phyloP scores from a whole-genome alignment of 495 filamentous ascomycete species.

The Gamarada debralockiae region DNA sequence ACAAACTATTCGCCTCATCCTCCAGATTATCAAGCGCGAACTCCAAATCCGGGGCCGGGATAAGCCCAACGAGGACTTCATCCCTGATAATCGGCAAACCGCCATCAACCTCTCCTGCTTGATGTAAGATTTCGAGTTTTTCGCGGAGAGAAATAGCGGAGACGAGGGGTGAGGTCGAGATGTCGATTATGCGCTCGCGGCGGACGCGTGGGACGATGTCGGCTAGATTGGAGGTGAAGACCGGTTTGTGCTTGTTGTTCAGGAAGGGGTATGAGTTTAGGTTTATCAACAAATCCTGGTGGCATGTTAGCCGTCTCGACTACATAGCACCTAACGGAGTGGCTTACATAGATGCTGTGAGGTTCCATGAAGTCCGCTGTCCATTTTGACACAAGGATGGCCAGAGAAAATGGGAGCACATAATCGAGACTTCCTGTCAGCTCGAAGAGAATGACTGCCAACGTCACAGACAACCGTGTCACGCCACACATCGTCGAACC shows the following conservation, averaged over 20 bases:
- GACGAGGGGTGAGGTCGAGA: slow-evolving; percentile 73
- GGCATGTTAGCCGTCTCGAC: not conserved
- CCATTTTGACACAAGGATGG: slow-evolving; percentile 94
- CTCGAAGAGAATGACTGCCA: slow-evolving; percentile 94
- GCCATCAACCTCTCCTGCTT: slow-evolving; percentile 86
- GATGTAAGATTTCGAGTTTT: slow-evolving; percentile 78
- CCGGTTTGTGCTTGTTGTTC: slow-evolving; percentile 86
- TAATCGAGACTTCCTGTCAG: slow-evolving; percentile 92
- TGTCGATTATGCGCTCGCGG: slow-evolving; percentile 78
- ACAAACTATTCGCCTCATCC: slow-evolving; percentile 66
- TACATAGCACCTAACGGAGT: not conserved
- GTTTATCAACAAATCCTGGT: slow-evolving; percentile 90
- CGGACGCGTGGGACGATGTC: slow-evolving; percentile 80
- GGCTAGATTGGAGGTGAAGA: slow-evolving; percentile 79
- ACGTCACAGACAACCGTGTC: slow-evolving; percentile 87
- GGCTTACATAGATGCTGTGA: slow-evolving; percentile 81
- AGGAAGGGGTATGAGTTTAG: slow-evolving; percentile 97
- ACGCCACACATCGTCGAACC: slow-evolving; percentile 98
- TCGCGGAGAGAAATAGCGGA: slow-evolving; percentile 67
- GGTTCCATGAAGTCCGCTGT: slow-evolving; percentile 95
- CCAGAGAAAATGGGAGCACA: slow-evolving; percentile 90
- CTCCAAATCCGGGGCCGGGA: slow-evolving; percentile 91
- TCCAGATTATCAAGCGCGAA: slow-evolving; percentile 83
- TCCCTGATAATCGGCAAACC: slow-evolving; percentile 83
- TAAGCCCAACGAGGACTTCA: slow-evolving; percentile 79